Base-by-base conservation (phyloP, 192 early-diverging fungal species). In the Coemansia sp. region DNA sequence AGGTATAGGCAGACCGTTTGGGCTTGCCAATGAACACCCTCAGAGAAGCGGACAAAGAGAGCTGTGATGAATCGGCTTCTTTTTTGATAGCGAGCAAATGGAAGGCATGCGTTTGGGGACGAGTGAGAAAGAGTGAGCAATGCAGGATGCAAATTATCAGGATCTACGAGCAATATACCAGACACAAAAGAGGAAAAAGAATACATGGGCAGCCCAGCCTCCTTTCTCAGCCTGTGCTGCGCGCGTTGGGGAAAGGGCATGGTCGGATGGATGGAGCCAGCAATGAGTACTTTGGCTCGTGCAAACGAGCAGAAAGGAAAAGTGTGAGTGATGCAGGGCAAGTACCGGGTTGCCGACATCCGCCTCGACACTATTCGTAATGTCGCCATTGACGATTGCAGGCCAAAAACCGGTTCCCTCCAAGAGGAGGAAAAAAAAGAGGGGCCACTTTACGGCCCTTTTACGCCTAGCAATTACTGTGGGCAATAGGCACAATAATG, bases 121-220 rank as follows among this genome's bases (percentile, higher is more conserved):
- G 66, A 41, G 64, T 59, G 41, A 55, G 52, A 64, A 57, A 13
- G 13, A 42, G 34, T 24, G 13, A 42, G 43, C 18, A 52, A 70
- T 82, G 79, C 80, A 78, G 59, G 47, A 38, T 73, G 77, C 65
- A 74, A 84, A 84, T 84, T 78, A 73, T 71, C 76, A 65, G 70
- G 81, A 84, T 84, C 77, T 62, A 22, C 61, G 20, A 69, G 63
- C 63, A 76, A 76, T 76, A 76, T 66, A n/a, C 46, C 27, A 34
- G 41, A 65, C 42, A 31, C 18, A 51, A 66, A 67, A 22, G 36
- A 38, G 40, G 36, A 42, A 57, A 52, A 55, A 27, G 1, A 27
- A 27, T 27, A 27, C 57, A 51, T 49, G 64, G 43, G 5, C 22
- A 63, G 7, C 20, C 22, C 36, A 40, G 38, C 18, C 40, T 36